Base-by-base conservation (phyloP, 2,329 filamentous ascomycete species). In the Pseudopyrenochaeta lycopersici region DNA sequence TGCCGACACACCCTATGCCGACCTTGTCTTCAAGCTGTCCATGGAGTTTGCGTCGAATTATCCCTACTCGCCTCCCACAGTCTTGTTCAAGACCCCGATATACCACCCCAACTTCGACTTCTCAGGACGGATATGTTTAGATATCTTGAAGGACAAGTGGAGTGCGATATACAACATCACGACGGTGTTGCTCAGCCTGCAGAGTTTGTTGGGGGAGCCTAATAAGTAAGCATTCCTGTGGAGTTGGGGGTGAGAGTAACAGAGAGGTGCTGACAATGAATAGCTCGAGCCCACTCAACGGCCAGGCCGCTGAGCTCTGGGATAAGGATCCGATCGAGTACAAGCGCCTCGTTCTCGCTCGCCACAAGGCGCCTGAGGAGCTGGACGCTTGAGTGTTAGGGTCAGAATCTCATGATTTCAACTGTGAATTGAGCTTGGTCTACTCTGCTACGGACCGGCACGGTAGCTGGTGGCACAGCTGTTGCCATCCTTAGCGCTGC, bases 41-140 rank as follows among this genome's bases (percentile, higher is more conserved):
- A 94, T 99, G 75, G 84, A 87, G 42, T 99, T 98, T 78, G 92
- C 94, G 7, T 82, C 85, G 67, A 97, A 94, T 80, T 99, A 99
- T 75, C 95, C 95, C 9, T 97, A 97, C 76, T 86, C 89, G 1
- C 87, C 95, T 18, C 95, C 95, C 0, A 92, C 90, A 2, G 95
- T 99, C 15, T 85, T 97, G 54, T 99, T 97, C 87, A 96, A 93
- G 82, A 99, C 96, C 6, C 95, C 95, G 32, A 97, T 99, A 79
- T 99, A 98, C 83, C 95, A 99, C 78, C 95, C 95, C 48, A 99
- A 99, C 70, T 91, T 99, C 67, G 95, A 99, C 80, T 97, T 99
- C 81, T 93, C 90, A 3, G 95, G 95, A 35, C 87, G 95, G 51
- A 99, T 99, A 78, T 99, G 95, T 77, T 84, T 99, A 56, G 96